These are phyloP conservation scores for Malassezia nana DNA, from an alignment of 1,284 basidiomycete species.

Conservation along the genomic window DNA sequence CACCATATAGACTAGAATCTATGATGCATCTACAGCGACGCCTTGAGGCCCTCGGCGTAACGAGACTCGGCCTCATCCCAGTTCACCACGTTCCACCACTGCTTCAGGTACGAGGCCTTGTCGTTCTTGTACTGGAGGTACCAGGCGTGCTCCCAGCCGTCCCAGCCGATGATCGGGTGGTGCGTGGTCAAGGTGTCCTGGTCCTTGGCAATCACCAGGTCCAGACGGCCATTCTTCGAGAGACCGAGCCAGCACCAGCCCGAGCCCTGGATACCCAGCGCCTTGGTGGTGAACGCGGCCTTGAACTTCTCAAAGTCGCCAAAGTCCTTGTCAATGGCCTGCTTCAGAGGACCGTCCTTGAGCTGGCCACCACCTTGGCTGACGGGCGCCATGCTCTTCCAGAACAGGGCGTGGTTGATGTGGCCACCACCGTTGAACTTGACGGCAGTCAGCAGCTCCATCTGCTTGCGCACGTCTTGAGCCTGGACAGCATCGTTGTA, in stretches of 20 bases:
- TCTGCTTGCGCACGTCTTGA: conserved; percentile 65
- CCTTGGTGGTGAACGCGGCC: conserved; percentile 71
- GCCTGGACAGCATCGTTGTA: conserved; percentile 58
- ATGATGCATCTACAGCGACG: conserved; percentile 7
- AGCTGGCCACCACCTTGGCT: conserved; percentile 56
- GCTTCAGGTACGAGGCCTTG: conserved; percentile 20
- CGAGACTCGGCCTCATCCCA: conserved; percentile 18
- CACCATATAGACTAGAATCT: background rate
- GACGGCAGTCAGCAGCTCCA: conserved; percentile 72
- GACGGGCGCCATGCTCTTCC: conserved; percentile 65
- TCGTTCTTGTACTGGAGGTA: conserved; percentile 46
- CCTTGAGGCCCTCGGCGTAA: conserved; percentile 15
- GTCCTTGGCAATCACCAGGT: conserved; percentile 73
- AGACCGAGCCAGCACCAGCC: conserved; percentile 86
- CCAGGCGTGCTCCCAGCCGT: conserved; percentile 81
- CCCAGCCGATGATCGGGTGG: conserved; percentile 83
- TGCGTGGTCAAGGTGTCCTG: conserved; percentile 87
- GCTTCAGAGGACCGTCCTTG: conserved; percentile 60
- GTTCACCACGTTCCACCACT: conserved; percentile 22
- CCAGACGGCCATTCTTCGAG: conserved; percentile 58
- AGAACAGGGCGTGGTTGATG: conserved; percentile 83
- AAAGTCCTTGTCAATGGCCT: conserved; percentile 72
- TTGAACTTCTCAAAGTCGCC: conserved; percentile 68
- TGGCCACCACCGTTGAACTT: conserved; percentile 78
- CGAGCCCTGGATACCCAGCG: conserved; percentile 89